A percentile compares a stretch with the other conserved stretches of the same genome.
Conservation (phyloP, 306 rosid species). For the Argentina anserina region DNA sequence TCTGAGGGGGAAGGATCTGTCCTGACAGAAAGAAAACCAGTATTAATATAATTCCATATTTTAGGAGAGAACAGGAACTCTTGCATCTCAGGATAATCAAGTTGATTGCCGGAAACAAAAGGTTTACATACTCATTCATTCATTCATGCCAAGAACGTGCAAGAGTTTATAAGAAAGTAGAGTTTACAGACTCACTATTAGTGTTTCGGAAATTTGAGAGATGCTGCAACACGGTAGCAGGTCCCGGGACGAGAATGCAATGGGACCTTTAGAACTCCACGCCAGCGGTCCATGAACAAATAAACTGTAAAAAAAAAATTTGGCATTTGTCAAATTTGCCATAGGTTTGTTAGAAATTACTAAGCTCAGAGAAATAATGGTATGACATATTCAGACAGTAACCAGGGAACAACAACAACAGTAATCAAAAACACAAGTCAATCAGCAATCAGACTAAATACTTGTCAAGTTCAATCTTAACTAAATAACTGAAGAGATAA, state of each 20-base stretch:
- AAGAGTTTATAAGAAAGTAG: neutral
- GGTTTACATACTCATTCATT: neutral
- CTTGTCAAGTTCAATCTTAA: neutral
- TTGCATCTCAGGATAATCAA: neutral
- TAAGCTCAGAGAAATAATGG: neutral
- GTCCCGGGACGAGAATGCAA: conserved; percentile 32
- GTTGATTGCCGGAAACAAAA: neutral
- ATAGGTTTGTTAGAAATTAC: neutral
- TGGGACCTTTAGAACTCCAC: conserved; percentile 73
- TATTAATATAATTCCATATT: neutral
- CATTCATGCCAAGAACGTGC: neutral
- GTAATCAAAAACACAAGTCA: neutral
- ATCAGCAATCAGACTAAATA: neutral
- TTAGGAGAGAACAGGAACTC: no score
- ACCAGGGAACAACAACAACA: neutral
- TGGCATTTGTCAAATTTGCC: neutral
- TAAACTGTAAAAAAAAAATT: neutral
- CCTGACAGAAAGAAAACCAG: neutral
- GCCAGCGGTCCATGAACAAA: conserved; percentile 67
- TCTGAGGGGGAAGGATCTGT: neutral
- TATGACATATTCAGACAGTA: neutral
- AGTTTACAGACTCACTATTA: conserved; percentile 40
- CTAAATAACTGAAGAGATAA: neutral
- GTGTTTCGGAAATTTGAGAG: conserved; percentile 50
- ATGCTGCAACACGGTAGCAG: conserved; percentile 66